Evolutionary conservation across 371 early-diverging fungal species (phyloP), one percentile per base, ranked within the genome.

Genomic region (Hamiltosporidium magnivora): DNA sequence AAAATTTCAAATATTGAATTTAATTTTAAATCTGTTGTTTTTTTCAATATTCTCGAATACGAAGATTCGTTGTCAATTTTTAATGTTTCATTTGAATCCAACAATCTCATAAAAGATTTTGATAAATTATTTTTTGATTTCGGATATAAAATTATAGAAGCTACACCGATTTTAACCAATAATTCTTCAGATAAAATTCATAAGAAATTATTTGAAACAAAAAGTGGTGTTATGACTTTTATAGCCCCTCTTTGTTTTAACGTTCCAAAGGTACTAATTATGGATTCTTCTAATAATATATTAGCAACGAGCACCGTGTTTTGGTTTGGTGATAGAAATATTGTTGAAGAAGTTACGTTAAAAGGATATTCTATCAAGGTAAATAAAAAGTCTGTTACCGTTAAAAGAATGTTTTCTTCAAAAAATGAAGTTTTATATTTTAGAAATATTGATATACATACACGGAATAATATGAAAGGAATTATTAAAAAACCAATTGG

Each of bases 391-490:
- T 63, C 65, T 54, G 69, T 71, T 58, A 55, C 71, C 14, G 61
- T 81, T 14, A 64, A 69, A n/a, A 65, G 70, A 9, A 81, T 81
- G 81, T 81, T 81, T 67, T 55, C 46, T 43, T 72, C 59, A 52
- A 66, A 67, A 64, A 75, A 75, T 52, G 77, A 81, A 63, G 81
- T 81, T 54, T 37, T 71, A 56, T 75, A 75, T 68, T 81, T 77
- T 64, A 69, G 64, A 55, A 72, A 75, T 53, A 68, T 79, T 1
- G 59, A 60, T 64, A 49, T 81, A 3, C 66, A 74, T 43, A 62
- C 74, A 6, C 64, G 64, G 55, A 63, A 65, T 9, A 54, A 61
- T 12, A 77, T 70, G 44, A 69, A 69, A 42, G 81, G 81, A 25
- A 71, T 63, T 58, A 77, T 81, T 12, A 79, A 75, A 54, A 69